Evolutionary conservation across 306 rosid genomes (phyloP), one percentile per base, ranked within the genome.

Genomic region (Crataegus laevigata): DNA sequence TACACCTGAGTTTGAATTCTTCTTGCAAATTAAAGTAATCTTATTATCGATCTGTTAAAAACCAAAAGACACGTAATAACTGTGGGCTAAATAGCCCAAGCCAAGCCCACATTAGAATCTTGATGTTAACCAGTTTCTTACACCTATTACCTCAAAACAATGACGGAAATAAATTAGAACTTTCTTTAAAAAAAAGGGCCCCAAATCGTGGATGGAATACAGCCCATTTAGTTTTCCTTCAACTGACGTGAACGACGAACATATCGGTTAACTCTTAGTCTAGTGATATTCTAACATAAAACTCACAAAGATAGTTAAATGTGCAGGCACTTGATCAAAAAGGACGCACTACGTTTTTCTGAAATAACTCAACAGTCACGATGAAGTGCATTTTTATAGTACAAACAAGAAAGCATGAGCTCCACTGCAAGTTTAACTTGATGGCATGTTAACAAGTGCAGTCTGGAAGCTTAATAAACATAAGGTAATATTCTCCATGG

Each of bases 401-500:
- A 68, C 57, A 60, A 59, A 42, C 59, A 68, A 28, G 32, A 25
- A 26, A 54, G 72, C 59, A 29, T n/a, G 73, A 42, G 54, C 26
- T 66, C 68, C 38, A 24, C 55, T 12, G 55, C 30, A 71, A 71
- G 68, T 15, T 47, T 30, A 32, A 34, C 28, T 47, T 65, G 14
- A 8, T 43, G 36, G 26, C 15, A n/a, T 32, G 47, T 45, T 45
- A 18, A 50, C 36, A 24, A 19, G 6, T 19, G 11, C 60, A 76
- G 72, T 57, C 71, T 19, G 6, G 62, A 73, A 40, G 64, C 42
- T 76, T 78, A 89, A 68, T 85, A 87, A 61, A 87, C 84, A 68
- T 84, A 89, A 63, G 98, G 98, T 68, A 94, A 76, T 78, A 94
- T 94, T 89, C 97, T 91, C 97, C 96, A 94, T 12, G 98, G 96